phyloP scores from a whole-genome alignment of 345 rosid genomes.

The Geranium brycei region DNA sequence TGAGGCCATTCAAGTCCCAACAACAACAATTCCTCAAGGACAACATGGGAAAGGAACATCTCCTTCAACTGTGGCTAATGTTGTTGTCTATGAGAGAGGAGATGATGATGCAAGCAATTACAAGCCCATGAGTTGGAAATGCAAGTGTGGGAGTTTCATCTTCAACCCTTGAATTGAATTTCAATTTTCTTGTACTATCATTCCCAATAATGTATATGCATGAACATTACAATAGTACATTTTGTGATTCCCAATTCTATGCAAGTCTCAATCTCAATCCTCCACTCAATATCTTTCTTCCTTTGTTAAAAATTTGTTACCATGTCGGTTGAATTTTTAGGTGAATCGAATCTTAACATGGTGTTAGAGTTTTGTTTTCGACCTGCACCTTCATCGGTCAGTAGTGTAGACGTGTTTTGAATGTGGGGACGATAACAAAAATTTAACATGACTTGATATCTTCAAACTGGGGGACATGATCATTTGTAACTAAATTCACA shows the following conservation, averaged over 20 bases:
- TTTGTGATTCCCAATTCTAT: neutral
- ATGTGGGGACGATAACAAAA: no score
- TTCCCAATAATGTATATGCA: neutral
- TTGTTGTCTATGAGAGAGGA: conserved; percentile 30
- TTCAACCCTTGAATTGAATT: conserved; percentile 46
- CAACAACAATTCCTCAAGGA: conserved; percentile 56
- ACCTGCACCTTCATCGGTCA: no score
- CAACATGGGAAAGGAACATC: conserved; percentile 12
- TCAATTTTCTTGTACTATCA: no score
- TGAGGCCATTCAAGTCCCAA: conserved; percentile 84
- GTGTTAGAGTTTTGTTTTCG: no score
- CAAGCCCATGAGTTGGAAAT: conserved; percentile 94
- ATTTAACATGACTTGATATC: no score
- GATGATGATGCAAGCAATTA: conserved; percentile 52
- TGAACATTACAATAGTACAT: neutral
- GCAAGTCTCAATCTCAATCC: neutral
- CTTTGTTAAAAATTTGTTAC: no score
- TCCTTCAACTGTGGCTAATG: neutral
- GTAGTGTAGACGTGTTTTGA: no score
- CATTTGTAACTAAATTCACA: no score
- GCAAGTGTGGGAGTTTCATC: conserved; percentile 84
- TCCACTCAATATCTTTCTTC: no score
- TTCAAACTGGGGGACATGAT: no score
- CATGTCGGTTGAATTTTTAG: no score
- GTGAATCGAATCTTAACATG: no score